Base-by-base conservation (phyloP, 768 basidiomycete species). In the Candolleomyces eurysporus region DNA sequence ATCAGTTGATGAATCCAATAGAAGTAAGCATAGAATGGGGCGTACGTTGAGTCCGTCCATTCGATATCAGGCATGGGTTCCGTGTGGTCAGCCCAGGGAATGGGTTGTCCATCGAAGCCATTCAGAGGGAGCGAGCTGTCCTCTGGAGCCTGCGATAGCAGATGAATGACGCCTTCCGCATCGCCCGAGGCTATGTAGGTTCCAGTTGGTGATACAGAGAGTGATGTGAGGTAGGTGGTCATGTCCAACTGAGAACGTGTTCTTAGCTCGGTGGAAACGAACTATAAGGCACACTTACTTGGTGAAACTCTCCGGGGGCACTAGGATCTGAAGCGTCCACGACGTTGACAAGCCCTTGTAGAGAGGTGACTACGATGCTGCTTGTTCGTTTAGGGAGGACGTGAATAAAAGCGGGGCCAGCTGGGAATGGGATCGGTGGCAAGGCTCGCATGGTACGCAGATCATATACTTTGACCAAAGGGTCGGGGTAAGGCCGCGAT, bases 101-200 rank as follows among this genome's bases (percentile, higher is more conserved):
- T 76, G 13, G 92, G 86, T 64, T 92, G 86, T 1, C 94, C 94
- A 61, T 93, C 89, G 67, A 89, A 96, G 0, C 96, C 94, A 66
- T 96, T 96, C 73, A 96, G 90, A 3, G 93, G 91, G 32, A 84
- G 75, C 17, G 74, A 77, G 1, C 79, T 81, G 3, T 81, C 83
- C 54, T 88, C 87, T 46, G 89, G 84, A 11, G 82, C 82, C 57
- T 91, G 90, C 53, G 90, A 85, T 68, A 94, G 76, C 17, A 98
- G 76, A 74, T 96, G 94, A 3, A 98, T 82, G 5, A 80, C 77
- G 17, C 96, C 95, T 48, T 92, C 88, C 0, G 89, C 87, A 67
- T 97, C 95, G 0, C 94, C 96, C 65, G 96, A 94, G 0, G 93
- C 95, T 69, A 98, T 80, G 68, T 94, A 97, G n/a, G 90, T 86